phyloP scores from a whole-genome alignment of 1,139 yeast genomes.

The Sugiyamaella grinbergsii region DNA sequence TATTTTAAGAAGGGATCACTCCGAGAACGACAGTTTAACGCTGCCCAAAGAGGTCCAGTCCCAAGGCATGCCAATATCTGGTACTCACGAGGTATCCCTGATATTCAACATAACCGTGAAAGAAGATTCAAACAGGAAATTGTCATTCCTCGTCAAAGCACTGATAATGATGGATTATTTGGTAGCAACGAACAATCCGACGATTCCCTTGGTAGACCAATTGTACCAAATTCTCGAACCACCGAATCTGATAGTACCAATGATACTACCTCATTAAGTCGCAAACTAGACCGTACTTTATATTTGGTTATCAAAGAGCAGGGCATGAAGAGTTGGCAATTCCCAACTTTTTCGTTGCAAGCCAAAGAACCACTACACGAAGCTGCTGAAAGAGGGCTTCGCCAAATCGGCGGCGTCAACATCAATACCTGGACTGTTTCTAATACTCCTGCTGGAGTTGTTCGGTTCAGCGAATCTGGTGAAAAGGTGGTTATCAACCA shows the following conservation, averaged over 20 bases:
- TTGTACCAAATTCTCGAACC: slow-evolving; percentile 66
- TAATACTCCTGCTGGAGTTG: slow-evolving; percentile 77
- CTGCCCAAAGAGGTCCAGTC: slow-evolving; percentile 75
- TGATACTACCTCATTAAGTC: slow-evolving; percentile 69
- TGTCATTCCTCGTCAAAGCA: slow-evolving; percentile 61
- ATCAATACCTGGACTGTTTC: slow-evolving; percentile 91
- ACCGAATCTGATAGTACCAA: slow-evolving; percentile 73
- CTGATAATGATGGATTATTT: slow-evolving; percentile 43
- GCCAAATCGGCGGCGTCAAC: slow-evolving; percentile 67
- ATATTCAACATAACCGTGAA: slow-evolving; percentile 83
- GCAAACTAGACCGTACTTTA: slow-evolving; percentile 77
- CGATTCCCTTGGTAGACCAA: slow-evolving; percentile 60
- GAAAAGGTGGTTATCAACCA: slow-evolving; percentile 27
- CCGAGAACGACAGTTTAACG: slow-evolving; percentile 73
- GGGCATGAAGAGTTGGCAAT: slow-evolving; percentile 56
- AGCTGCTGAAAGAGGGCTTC: slow-evolving; percentile 75
- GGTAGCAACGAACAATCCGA: slow-evolving; percentile 48
- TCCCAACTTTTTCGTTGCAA: slow-evolving; percentile 65
- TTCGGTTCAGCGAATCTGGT: slow-evolving; percentile 36
- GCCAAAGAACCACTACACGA: slow-evolving; percentile 60
- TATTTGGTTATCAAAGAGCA: slow-evolving; percentile 63
- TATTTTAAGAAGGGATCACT: slow-evolving; percentile 90
- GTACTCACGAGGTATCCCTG: slow-evolving; percentile 83
- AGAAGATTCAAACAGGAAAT: slow-evolving; percentile 79
- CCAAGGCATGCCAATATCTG: slow-evolving; percentile 72